Percentiles rank a stretch among this genome's conserved stretches.
Evolutionary conservation across 225 moss, liverwort and hornwort species (phyloP).

Genomic region (Sphagnum tenellum): DNA sequence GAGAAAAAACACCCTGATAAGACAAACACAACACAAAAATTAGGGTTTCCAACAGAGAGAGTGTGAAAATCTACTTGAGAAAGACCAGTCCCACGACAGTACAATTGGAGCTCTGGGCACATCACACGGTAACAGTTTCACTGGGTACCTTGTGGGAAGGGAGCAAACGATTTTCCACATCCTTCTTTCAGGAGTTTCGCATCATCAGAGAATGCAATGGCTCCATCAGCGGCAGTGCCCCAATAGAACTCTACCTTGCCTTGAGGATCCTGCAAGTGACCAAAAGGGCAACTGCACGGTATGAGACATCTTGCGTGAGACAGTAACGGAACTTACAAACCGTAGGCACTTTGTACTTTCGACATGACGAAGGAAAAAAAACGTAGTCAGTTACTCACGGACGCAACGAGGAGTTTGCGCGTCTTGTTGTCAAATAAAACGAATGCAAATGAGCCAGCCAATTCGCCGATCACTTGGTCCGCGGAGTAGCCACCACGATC

Average conservation of each 20-base stretch:
- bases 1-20: constrained; percentile 78
- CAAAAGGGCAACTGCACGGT: neutral
- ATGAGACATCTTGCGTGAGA: neutral
- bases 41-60: too few relatives aligned
- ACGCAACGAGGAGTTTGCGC: constrained; percentile 59
- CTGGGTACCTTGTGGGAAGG: constrained; percentile 28
- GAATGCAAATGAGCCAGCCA: constrained; percentile 69
- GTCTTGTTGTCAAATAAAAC: constrained; percentile 71
- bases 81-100: too few relatives aligned
- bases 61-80: too few relatives aligned
- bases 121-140: neutral
- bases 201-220: constrained; percentile 28
- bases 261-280: constrained; percentile 44
- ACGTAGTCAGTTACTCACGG: constrained; percentile 30
- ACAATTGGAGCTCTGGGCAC: neutral
- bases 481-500: constrained; percentile 85
- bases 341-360: neutral
- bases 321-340: neutral
- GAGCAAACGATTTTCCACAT: constrained; percentile 24
- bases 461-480: constrained; percentile 79
- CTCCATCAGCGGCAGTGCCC: constrained; percentile 30
- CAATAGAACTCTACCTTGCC: constrained; percentile 70
- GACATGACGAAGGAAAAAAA: neutral
- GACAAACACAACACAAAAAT: too few relatives aligned
- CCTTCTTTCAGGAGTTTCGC: constrained; percentile 12